These are phyloP conservation scores for Gossypium mustelinum DNA, from an alignment of 345 rosid genomes.

Conservation along the genomic window DNA sequence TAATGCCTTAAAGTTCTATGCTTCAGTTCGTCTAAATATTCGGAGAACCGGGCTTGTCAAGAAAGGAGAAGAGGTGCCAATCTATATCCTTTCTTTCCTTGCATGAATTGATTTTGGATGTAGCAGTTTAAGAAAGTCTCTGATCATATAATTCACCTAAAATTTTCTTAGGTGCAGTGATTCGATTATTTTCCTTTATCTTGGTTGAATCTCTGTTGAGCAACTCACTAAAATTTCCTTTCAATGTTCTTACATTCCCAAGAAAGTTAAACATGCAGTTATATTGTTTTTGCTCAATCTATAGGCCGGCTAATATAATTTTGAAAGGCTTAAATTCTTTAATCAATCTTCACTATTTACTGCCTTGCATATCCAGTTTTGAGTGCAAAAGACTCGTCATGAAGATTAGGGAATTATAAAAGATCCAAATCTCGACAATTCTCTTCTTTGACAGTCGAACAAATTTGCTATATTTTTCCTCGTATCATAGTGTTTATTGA, in stretches of 20 bases:
- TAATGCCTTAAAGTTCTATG: constrained; percentile 96
- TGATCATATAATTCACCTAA: neutral
- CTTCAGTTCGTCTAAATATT: constrained; percentile 84
- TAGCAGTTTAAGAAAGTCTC: neutral
- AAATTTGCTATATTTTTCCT: neutral
- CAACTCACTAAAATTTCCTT: neutral
- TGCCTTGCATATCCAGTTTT: neutral
- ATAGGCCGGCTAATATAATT: neutral
- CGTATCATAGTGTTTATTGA: constrained; percentile 10
- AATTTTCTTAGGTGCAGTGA: neutral
- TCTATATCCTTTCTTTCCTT: neutral
- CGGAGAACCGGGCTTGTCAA: constrained; percentile 66
- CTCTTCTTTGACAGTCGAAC: neutral
- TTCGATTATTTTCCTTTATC: no score
- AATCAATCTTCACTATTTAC: neutral
- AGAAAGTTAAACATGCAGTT: neutral
- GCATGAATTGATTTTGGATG: neutral
- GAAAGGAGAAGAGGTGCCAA: constrained; percentile 84
- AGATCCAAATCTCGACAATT: neutral
- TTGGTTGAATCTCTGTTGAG: neutral
- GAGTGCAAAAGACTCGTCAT: neutral
- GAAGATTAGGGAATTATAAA: neutral
- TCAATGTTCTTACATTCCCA: neutral
- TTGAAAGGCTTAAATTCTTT: neutral
- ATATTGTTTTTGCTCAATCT: neutral